Percentiles rank a stretch among this genome's conserved stretches.
These are phyloP conservation scores for Podospora conica DNA, from an alignment of 495 filamentous ascomycete species.

Conservation along the genomic window DNA sequence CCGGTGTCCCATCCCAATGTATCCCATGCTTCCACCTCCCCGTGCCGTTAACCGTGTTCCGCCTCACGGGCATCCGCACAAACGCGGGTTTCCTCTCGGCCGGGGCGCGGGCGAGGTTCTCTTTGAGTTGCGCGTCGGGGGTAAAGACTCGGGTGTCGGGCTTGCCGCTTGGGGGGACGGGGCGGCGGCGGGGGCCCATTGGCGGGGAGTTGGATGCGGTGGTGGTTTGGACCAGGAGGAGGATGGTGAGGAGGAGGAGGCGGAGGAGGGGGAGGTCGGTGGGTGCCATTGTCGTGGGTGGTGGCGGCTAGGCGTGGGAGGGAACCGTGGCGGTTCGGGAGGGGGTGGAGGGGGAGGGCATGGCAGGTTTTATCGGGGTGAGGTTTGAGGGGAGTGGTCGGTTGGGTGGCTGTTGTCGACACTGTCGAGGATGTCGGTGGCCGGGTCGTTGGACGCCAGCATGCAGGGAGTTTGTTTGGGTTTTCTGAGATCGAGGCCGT, in stretches of 20 bases:
- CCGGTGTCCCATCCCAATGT: constrained; percentile 16
- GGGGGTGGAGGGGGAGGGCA: neutral
- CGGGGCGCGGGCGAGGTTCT: neutral
- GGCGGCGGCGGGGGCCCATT: neutral
- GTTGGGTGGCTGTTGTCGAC: neutral
- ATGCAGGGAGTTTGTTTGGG: neutral
- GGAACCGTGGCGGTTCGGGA: neutral
- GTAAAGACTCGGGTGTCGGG: neutral
- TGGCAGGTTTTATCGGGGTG: neutral
- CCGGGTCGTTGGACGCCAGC: neutral
- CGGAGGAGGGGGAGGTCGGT: neutral
- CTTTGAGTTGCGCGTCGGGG: neutral
- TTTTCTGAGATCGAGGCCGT: neutral
- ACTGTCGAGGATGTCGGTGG: neutral
- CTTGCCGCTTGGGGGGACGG: neutral
- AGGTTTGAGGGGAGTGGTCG: neutral
- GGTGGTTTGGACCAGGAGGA: neutral
- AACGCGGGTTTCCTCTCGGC: constrained; percentile 15
- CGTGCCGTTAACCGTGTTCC: constrained; percentile 25
- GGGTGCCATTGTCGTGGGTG: neutral
- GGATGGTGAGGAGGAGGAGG: neutral
- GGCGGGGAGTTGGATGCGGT: neutral
- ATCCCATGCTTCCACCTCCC: constrained; percentile 19
- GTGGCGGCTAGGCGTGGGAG: neutral
- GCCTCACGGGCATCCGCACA: constrained; percentile 23